phyloP scores from a whole-genome alignment of 1,284 basidiomycete species.

The Cutaneotrichosporon spelunceum region DNA sequence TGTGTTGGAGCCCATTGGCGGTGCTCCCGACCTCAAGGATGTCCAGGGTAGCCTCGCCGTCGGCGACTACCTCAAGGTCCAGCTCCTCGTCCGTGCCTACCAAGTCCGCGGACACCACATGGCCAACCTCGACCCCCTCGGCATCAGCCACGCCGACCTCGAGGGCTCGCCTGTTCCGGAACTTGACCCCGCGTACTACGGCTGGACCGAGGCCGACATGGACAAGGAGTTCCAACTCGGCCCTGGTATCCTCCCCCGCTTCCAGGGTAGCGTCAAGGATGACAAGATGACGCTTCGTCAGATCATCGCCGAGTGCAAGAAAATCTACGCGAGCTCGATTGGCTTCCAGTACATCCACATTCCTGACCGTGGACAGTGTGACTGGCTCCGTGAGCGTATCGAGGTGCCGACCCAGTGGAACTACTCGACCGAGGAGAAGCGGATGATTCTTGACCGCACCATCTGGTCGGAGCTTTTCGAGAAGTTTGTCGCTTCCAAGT shows the following conservation, averaged over 20 bases:
- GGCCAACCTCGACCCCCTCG: constrained; percentile 91
- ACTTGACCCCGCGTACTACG: constrained; percentile 86
- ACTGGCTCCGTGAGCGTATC: constrained; percentile 97
- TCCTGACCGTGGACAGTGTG: constrained; percentile 96
- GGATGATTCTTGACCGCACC: constrained; percentile 96
- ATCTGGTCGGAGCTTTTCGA: constrained; percentile 99
- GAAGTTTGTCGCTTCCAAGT: constrained; percentile 97
- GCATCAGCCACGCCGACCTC: constrained; percentile 85
- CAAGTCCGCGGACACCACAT: constrained; percentile 98
- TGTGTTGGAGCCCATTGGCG: constrained; percentile 65
- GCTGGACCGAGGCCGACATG: constrained; percentile 89
- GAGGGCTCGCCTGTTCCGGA: constrained; percentile 73
- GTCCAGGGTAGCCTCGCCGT: constrained; percentile 64
- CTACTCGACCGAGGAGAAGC: constrained; percentile 96
- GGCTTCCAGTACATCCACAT: constrained; percentile 99
- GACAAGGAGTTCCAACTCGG: constrained; percentile 92
- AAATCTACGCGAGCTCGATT: constrained; percentile 90
- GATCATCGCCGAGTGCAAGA: constrained; percentile 86
- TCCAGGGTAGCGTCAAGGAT: constrained; percentile 59
- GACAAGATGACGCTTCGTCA: constrained; percentile 88
- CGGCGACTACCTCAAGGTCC: constrained; percentile 93
- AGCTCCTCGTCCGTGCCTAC: constrained; percentile 94
- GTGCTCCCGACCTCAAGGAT: constrained; percentile 78
- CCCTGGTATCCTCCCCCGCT: constrained; percentile 93
- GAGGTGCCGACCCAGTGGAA: constrained; percentile 98